Percentiles rank a stretch among this genome's conserved stretches.
Conservation (phyloP, 768 basidiomycete species). For the Gloeostereum incarnatum region DNA sequence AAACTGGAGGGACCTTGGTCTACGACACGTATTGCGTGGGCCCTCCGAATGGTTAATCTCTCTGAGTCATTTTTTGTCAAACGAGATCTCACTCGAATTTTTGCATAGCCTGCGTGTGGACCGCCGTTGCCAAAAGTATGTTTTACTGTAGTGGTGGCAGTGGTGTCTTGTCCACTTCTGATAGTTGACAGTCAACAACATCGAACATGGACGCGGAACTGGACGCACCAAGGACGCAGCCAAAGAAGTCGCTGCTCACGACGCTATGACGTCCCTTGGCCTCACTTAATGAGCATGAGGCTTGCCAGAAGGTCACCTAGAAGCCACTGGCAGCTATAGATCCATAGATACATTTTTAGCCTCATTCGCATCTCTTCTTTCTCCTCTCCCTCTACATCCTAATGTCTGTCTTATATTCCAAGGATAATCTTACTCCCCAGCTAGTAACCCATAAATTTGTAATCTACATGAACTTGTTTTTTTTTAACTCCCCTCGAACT, state of each 20-base stretch:
- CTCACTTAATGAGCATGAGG: no score
- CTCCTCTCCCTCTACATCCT: no score
- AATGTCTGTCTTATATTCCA: no score
- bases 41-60: background rate
- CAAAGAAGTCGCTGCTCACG: background rate
- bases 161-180: background rate
- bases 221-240: conserved; percentile 4
- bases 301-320: no score
- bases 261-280: no score
- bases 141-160: background rate
- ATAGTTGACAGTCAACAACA: conserved; percentile 10
- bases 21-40: background rate
- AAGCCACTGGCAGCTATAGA: no score
- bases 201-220: conserved; percentile 8
- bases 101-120: background rate
- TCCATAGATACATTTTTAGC: no score
- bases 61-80: background rate
- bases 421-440: no score
- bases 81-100: background rate
- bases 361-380: no score
- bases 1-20: background rate
- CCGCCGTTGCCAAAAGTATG: conserved; percentile 1
- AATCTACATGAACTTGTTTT: no score
- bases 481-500: no score
- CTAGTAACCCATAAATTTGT: no score